phyloP scores from a whole-genome alignment of 2,329 filamentous ascomycete genomes.

The Botrytis fragariae region DNA sequence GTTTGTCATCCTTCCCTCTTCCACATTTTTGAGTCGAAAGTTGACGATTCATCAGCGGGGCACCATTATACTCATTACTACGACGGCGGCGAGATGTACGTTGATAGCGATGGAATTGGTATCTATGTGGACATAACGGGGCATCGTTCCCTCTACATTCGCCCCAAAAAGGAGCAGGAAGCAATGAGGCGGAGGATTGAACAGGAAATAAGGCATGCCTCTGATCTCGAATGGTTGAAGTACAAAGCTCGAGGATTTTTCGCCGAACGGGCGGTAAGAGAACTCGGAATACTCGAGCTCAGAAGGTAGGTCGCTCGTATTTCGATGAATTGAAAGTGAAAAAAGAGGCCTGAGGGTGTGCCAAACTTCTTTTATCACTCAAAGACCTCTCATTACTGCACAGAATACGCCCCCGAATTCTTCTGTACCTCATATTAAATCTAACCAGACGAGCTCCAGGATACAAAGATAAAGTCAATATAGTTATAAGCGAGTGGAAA shows the following conservation, averaged over 20 bases:
- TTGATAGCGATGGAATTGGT: neutral
- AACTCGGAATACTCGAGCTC: neutral
- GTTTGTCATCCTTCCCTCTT: neutral
- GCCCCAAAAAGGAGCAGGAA: neutral
- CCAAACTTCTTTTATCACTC: neutral
- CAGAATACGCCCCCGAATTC: neutral
- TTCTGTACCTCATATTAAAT: neutral
- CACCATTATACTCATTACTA: neutral
- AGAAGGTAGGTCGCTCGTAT: accelerated
- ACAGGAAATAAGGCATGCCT: neutral
- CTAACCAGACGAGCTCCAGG: neutral
- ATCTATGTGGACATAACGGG: neutral
- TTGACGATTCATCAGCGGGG: neutral
- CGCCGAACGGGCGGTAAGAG: neutral
- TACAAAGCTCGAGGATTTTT: neutral
- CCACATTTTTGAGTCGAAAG: neutral
- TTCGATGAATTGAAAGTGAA: neutral
- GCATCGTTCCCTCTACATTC: neutral
- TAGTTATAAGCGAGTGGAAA: neutral
- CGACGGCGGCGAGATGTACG: neutral
- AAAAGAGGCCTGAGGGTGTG: neutral
- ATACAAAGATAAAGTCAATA: neutral
- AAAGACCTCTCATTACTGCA: neutral
- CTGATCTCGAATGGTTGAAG: neutral
- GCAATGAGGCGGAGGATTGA: neutral